phyloP scores from a whole-genome alignment of 768 basidiomycete genomes.

The Vararia minispora region DNA sequence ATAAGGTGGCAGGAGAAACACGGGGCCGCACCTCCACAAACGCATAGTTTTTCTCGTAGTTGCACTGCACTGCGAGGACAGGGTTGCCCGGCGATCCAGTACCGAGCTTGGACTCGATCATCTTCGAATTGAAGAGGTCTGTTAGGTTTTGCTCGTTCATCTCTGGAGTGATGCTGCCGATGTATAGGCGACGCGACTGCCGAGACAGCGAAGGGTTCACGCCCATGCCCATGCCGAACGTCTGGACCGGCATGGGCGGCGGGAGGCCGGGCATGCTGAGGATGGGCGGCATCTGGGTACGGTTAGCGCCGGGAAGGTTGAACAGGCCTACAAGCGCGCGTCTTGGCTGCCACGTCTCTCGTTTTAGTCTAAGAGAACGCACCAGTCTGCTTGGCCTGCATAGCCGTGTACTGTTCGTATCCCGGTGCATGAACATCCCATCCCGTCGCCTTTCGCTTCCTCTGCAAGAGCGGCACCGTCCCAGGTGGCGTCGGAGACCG shows the following conservation, averaged over 20 bases:
- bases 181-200: constrained; percentile 91
- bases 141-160: constrained; percentile 88
- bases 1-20: constrained; percentile 6
- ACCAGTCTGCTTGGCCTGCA: constrained; percentile 99
- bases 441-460: constrained; percentile 80
- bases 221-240: constrained; percentile 79
- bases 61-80: constrained; percentile 89
- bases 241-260: constrained; percentile 73
- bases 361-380: constrained; percentile 7
- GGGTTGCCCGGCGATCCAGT: constrained; percentile 81
- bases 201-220: constrained; percentile 83
- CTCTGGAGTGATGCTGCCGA: constrained; percentile 91
- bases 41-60: constrained; percentile 98
- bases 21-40: constrained; percentile 76
- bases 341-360: background rate
- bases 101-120: constrained; percentile 85
- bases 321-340: constrained; percentile 57
- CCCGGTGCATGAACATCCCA: constrained; percentile 97
- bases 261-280: constrained; percentile 73
- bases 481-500: constrained; percentile 89
- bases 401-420: constrained; percentile 88
- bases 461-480: constrained; percentile 68
- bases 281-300: constrained; percentile 78
- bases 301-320: constrained; percentile 91
- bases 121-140: constrained; percentile 93